Evolutionary conservation across 805 yeast species (phyloP).

Genomic region (Candida odintsovae): DNA sequence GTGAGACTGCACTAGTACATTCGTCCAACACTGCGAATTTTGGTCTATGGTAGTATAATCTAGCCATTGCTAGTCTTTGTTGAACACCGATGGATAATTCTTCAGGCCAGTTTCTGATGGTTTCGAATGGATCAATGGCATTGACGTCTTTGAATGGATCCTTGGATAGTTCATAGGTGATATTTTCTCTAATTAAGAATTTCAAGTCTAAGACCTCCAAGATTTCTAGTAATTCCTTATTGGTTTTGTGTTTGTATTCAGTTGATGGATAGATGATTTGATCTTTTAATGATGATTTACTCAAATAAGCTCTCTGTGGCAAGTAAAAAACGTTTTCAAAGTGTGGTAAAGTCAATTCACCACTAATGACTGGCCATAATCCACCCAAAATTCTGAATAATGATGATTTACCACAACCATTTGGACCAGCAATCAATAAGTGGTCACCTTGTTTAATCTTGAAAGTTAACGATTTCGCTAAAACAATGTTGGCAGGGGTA

Average conservation of each 20-base stretch:
- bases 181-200: slow-evolving; percentile 45
- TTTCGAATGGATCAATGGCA: slow-evolving; percentile 48
- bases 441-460: slow-evolving; percentile 78
- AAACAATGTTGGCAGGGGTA: slow-evolving; percentile 77
- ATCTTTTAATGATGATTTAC: slow-evolving; percentile 61
- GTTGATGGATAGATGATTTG: slow-evolving; percentile 88
- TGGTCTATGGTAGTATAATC: slow-evolving; percentile 86
- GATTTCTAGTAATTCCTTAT: slow-evolving; percentile 46
- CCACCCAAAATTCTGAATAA: slow-evolving; percentile 88
- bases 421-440: slow-evolving; percentile 87
- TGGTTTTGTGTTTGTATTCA: slow-evolving; percentile 40
- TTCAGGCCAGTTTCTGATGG: slow-evolving; percentile 79
- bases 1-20: slow-evolving; percentile 91
- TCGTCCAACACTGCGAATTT: slow-evolving; percentile 93
- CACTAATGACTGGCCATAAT: slow-evolving; percentile 74
- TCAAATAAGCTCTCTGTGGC: slow-evolving; percentile 88
- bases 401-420: slow-evolving; percentile 94
- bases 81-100: slow-evolving; percentile 88
- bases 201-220: slow-evolving; percentile 53
- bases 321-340: slow-evolving; percentile 71
- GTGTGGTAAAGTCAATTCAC: slow-evolving; percentile 56
- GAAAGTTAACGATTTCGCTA: slow-evolving; percentile 63
- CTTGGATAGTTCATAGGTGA: slow-evolving; percentile 29
- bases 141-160: slow-evolving; percentile 25
- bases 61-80: slow-evolving; percentile 88